Evolutionary conservation across 1,284 basidiomycete species (phyloP), one percentile per base, ranked within the genome.

Genomic region (Malassezia globosa): DNA sequence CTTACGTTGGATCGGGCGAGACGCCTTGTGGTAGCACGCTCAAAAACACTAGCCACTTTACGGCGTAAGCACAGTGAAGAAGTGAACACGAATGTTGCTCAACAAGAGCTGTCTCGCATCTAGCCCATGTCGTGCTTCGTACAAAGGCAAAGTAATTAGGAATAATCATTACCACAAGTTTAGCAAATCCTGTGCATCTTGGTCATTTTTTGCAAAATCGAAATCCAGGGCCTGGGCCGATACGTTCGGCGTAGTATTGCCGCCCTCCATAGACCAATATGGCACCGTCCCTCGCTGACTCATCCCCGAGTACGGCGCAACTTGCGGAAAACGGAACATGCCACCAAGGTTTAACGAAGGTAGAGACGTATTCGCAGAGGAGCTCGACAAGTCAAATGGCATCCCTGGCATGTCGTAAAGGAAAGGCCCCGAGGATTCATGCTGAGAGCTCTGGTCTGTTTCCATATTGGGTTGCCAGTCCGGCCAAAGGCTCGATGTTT

Each of bases 141-240:
- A 31, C 29, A 31, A 13, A 13, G 11, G n/a, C n/a, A n/a, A n/a
- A n/a, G 25, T 18, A 29, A 19, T n/a, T 16, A 11, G 31, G 21
- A 29, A 22, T 18, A 14, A 4, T 8, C 24, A 22, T 29, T 44
- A 50, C 48, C 48, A 50, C 10, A 50, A 27, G 16, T 50, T 34
- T n/a, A 50, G 24, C 8, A 44, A 23, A 21, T 50, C 42, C 10
- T 50, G 48, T 11, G 48, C 39, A 16, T 50, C 48, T 13, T 25
- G 31, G 22, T 37, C 27, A 7, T 36, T 29, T 11, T 48, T 31
- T 22, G 39, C 14, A 34, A 42, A 11, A 33, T 45, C 42, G 34
- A 37, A 22, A 21, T 45, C 19, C 16, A 45, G 25, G 8, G 35
- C 34, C 14, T 45, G 42, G n/a, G n/a, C n/a, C n/a, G 35, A 37